A percentile compares a stretch with the other conserved stretches of the same genome.
Evolutionary conservation across 148 eudicot species (phyloP).

Genomic region (Persicaria maculosa): DNA sequence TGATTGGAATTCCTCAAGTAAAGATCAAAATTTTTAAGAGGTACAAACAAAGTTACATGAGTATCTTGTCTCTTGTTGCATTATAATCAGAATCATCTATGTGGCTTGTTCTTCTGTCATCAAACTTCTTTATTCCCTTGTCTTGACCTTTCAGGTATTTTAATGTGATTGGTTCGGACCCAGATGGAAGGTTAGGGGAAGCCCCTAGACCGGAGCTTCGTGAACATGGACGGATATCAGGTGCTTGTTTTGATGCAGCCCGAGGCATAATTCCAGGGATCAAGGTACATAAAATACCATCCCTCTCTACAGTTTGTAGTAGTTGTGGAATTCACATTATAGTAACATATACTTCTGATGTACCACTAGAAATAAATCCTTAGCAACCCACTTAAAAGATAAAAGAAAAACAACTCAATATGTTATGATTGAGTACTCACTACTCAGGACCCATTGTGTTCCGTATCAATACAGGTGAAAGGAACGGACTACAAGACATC

Average conservation of each 20-base stretch:
- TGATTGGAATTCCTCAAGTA: no score
- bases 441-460: neutral
- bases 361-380: neutral
- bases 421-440: neutral
- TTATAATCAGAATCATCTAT: neutral
- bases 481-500: constrained; percentile 81
- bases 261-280: constrained; percentile 75
- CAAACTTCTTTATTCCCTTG: neutral
- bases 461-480: constrained; percentile 41
- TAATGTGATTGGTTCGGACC: constrained; percentile 95
- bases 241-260: constrained; percentile 98
- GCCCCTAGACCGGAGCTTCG: constrained; percentile 94
- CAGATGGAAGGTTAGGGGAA: constrained; percentile 89
- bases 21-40: no score
- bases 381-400: neutral
- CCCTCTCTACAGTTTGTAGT: neutral
- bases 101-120: neutral
- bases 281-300: constrained; percentile 33
- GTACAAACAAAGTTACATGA: no score
- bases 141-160: constrained; percentile 51
- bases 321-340: no score
- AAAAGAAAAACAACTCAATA: neutral
- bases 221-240: constrained; percentile 88
- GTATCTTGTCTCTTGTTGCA: no score
- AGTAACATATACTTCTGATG: neutral